Percentiles rank a stretch among this genome's conserved stretches.
phyloP scores from a whole-genome alignment of 192 early-diverging fungal genomes.

The Gonapodya prolifera region DNA sequence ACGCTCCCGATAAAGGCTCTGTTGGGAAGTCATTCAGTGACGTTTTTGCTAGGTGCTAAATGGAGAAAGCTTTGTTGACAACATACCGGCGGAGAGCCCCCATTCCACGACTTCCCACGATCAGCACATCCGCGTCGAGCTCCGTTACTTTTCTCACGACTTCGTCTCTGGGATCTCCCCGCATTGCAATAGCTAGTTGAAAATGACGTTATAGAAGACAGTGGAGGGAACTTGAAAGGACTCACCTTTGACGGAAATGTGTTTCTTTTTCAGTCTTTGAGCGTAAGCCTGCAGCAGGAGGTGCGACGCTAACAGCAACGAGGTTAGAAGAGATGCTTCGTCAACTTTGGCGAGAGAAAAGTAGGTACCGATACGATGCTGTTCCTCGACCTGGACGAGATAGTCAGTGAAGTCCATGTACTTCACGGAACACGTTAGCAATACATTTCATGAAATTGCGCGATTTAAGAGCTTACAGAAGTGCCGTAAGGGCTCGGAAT shows the following conservation, averaged over 20 bases:
- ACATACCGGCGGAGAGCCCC: conserved; percentile 29
- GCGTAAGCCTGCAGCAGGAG: conserved; percentile 15
- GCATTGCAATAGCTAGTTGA: conserved; percentile 44
- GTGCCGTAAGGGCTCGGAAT: conserved; percentile 18
- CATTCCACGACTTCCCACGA: conserved; percentile 49
- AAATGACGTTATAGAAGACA: conserved; percentile 8
- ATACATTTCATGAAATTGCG: background rate
- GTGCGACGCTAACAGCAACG: background rate
- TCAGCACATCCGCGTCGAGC: conserved; percentile 38
- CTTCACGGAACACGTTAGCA: conserved; percentile 5
- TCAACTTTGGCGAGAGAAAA: background rate
- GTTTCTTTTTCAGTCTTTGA: conserved; percentile 2
- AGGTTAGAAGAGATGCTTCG: background rate
- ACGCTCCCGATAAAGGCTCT: background rate
- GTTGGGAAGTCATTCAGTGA: background rate
- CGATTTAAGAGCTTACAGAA: conserved; percentile 16
- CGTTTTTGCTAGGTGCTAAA: background rate
- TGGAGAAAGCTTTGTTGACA: background rate
- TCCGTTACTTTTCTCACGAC: conserved; percentile 42
- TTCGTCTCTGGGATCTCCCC: conserved; percentile 49
- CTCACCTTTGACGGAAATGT: conserved; percentile 11
- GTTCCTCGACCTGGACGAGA: conserved; percentile 17
- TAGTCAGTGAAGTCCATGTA: conserved; percentile 22
- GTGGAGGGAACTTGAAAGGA: conserved; percentile 8
- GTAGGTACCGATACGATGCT: conserved; percentile 6